Base-by-base conservation (phyloP, 2,329 filamentous ascomycete genomes). In the Shiraia bambusicola region DNA sequence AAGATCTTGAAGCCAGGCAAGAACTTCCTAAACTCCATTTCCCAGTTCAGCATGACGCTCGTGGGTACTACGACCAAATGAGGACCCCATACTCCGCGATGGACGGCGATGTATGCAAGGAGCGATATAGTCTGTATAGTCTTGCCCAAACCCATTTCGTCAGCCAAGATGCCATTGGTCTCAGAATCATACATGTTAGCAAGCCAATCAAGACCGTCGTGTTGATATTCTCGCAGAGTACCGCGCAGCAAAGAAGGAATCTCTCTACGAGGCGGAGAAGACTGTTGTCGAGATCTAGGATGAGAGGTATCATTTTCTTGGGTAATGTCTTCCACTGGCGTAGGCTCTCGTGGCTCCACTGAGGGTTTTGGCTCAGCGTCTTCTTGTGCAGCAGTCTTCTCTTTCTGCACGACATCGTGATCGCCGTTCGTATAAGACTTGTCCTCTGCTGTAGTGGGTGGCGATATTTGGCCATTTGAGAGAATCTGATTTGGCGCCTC, bases 1-100 rank as follows among this genome's bases (percentile, higher is more conserved):
- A 98, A 76, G 41, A 98, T 95, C 66, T 96, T 97, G 76, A 98
- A 98, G 0, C 93, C 92, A 3, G 94, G 93, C 42, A 91, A 88
- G 82, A 92, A 98, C 67, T 98, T 98, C 65, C 97, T 97, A 78
- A 98, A 98, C 70, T 98, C 93, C 87, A 97, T 97, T 68, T 98
- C 94, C 93, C 93, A 98, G 65, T 98, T 98, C 52, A 98, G 81
- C 79, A 98, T 96, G 34, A 98, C 94, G 69, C 91, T 97, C 2
- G 93, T 98, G 1, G 93, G 93, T 2, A 98, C 93, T 47, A 98
- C 87, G 34, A 98, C 88, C 16, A 98, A 75, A 73, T 98, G 93
- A 1, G 93, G 90, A 0, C 94, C 93, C 94, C 93, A 98, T 4
- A 95, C 83, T 59, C 90, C 83, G 63, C 95, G 87, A 28, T 89